Base-by-base conservation (phyloP, 768 basidiomycete species). In the Rhodotorula paludigena region DNA sequence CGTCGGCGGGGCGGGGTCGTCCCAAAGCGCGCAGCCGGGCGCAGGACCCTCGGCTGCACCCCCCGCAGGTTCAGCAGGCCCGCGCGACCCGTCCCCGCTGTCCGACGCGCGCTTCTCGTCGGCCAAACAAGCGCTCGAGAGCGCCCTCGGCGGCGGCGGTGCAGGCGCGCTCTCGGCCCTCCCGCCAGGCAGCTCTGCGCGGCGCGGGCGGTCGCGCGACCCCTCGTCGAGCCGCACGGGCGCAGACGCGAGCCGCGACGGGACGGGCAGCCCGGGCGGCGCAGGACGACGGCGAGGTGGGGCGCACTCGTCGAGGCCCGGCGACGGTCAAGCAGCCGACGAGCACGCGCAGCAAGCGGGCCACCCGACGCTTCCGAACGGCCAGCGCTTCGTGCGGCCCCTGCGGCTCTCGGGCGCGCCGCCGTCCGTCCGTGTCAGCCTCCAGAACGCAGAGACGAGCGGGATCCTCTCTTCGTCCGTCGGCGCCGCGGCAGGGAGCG, bases 381-480 rank as follows among this genome's bases (percentile, higher is more conserved):
- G 58, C 5, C n/a, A 44, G 18, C 54, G 55, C 38, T 41, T 41
- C 53, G 56, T 57, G 10, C 59, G 66, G 21, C 60, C 60, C 0
- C 20, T 51, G 33, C 66, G 66, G 9, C 59, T 67, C 48, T 57
- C 55, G 5, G 60, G 55, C 47, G 60, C 59, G 3, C 23, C 49
- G 15, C 59, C 59, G 11, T 51, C 48, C n/a, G 59, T 38, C 1
- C 35, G 47, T 30, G 38, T 60, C 20, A 39, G 18, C 20, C 38
- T 60, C 7, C 59, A 60, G 38, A 41, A 38, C 6, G 48, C 59
- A 18, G 59, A 59, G 25, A 36, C 45, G n/a, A 41, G n/a, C 54
- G 35, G 20, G 32, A 36, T 35, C 23, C 33, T 53, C 18, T 36
- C 35, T 35, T 53, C 57, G 30, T 30, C 18, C 0, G 41, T 23